Evolutionary conservation across 345 rosid genomes (phyloP).

Genomic region (Gossypium anomalum): DNA sequence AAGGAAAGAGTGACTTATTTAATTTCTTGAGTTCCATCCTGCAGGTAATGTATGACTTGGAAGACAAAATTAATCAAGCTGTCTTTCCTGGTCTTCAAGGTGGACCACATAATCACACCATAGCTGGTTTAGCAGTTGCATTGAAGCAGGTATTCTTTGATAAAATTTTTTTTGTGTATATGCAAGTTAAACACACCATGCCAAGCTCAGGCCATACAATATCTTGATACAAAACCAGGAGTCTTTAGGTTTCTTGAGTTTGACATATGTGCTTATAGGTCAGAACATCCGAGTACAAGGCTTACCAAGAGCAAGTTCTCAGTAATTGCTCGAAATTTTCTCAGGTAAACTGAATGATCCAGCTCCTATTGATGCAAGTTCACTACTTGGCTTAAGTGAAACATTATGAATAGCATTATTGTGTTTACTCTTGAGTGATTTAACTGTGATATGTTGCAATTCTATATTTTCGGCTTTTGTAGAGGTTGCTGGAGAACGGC

Average conservation of each 20-base stretch:
- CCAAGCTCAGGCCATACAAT: not conserved
- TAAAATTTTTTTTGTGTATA: not conserved
- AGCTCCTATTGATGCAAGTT: slow-evolving; percentile 1
- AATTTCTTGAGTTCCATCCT: slow-evolving; percentile 16
- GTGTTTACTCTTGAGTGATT: slow-evolving; percentile 16
- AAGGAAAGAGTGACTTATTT: not conserved
- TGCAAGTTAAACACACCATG: not conserved
- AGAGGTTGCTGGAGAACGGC: slow-evolving; percentile 65
- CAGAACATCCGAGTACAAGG: slow-evolving; percentile 75
- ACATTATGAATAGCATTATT: slow-evolving; percentile 1
- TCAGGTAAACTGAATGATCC: slow-evolving; percentile 40
- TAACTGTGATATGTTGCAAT: not conserved
- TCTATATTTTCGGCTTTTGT: slow-evolving; percentile 23
- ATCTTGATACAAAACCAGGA: not conserved
- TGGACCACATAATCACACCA: slow-evolving; percentile 97
- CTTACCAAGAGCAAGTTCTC: slow-evolving; percentile 89
- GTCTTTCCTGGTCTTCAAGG: slow-evolving; percentile 98
- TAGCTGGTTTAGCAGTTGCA: slow-evolving; percentile 87
- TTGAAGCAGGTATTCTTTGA: slow-evolving; percentile 62
- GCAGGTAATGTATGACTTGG: slow-evolving; percentile 83
- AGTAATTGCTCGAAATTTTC: slow-evolving; percentile 72
- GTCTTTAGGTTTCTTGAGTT: not conserved
- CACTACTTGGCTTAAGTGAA: slow-evolving; percentile 3
- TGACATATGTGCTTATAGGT: slow-evolving; percentile 37
- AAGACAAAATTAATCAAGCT: slow-evolving; percentile 83